Percentiles rank a stretch among this genome's conserved stretches.
Conservation (phyloP, 176 grass and related monocot species). For the Elaeis guineensis region DNA sequence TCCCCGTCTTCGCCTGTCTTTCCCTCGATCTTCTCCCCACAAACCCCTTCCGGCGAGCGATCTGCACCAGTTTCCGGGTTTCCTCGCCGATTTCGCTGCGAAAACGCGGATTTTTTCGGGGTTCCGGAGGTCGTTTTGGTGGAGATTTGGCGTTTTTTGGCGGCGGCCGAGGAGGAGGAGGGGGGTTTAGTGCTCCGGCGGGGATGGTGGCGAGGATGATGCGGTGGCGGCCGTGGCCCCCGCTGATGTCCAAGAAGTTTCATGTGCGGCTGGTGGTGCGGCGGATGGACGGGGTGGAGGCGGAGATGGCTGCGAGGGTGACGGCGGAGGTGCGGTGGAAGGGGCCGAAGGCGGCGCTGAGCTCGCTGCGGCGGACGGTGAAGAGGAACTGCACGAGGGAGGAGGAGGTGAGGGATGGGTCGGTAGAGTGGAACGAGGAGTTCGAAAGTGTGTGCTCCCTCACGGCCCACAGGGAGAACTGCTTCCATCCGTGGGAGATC, state of each 20-base stretch:
- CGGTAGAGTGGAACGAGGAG: slow-evolving; percentile 74
- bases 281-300: slow-evolving; percentile 38
- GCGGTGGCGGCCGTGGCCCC: slow-evolving; percentile 77
- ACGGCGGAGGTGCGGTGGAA: slow-evolving; percentile 63
- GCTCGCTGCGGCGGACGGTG: slow-evolving; percentile 66
- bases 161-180: no score
- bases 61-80: no score
- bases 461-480: slow-evolving; percentile 44
- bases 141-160: no score
- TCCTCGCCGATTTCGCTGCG: no score
- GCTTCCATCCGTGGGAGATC: slow-evolving; percentile 78
- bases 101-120: no score
- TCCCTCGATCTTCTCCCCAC: no score
- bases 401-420: slow-evolving; percentile 31
- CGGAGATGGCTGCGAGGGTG: slow-evolving; percentile 23
- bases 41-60: no score
- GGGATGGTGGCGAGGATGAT: slow-evolving; percentile 67
- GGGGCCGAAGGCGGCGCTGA: slow-evolving; percentile 50
- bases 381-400: slow-evolving; percentile 76
- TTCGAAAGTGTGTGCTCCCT: slow-evolving; percentile 60
- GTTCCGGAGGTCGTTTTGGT: no score
- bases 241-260: slow-evolving; percentile 46
- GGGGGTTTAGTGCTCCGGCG: no score
- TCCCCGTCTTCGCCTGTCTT: no score
- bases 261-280: slow-evolving; percentile 51